Percentiles rank a stretch among this genome's conserved stretches.
These are phyloP conservation scores for Leishmania guyanensis DNA, from an alignment of 208 protist species.

Conservation along the genomic window DNA sequence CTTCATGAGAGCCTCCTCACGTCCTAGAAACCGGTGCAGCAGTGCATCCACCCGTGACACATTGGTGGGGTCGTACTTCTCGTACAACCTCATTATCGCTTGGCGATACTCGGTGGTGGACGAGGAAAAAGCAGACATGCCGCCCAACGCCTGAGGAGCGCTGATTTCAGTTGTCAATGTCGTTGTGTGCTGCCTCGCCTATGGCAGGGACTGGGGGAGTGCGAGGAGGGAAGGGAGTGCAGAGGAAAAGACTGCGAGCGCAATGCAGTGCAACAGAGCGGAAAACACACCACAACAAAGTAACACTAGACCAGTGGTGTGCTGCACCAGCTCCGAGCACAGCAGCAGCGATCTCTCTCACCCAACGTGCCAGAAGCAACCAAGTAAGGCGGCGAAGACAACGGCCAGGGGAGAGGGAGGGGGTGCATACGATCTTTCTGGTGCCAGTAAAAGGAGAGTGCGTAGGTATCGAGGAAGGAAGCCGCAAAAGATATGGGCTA, in stretches of 20 bases:
- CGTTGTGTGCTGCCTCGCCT: neutral
- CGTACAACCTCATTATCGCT: slow-evolving; percentile 25
- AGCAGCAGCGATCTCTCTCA: neutral
- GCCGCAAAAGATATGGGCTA: neutral
- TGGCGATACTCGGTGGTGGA: neutral
- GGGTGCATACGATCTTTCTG: neutral
- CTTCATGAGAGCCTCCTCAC: slow-evolving; percentile 36
- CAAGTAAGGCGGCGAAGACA: neutral
- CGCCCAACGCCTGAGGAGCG: neutral
- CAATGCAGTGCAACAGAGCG: neutral
- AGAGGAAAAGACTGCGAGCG: neutral
- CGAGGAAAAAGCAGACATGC: slow-evolving; percentile 3
- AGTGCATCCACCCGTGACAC: slow-evolving; percentile 32
- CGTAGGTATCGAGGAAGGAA: neutral
- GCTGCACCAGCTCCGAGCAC: neutral
- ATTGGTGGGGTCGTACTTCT: slow-evolving; percentile 36
- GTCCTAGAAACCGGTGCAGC: slow-evolving; percentile 35
- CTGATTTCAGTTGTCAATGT: neutral
- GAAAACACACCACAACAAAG: neutral
- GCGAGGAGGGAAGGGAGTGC: neutral
- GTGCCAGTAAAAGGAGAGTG: neutral
- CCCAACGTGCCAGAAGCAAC: neutral
- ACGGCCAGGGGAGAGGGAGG: neutral
- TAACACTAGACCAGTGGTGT: neutral
- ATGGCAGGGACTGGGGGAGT: neutral